These are phyloP conservation scores for Sisymbrium irio DNA, from an alignment of 345 rosid species.

Conservation along the genomic window DNA sequence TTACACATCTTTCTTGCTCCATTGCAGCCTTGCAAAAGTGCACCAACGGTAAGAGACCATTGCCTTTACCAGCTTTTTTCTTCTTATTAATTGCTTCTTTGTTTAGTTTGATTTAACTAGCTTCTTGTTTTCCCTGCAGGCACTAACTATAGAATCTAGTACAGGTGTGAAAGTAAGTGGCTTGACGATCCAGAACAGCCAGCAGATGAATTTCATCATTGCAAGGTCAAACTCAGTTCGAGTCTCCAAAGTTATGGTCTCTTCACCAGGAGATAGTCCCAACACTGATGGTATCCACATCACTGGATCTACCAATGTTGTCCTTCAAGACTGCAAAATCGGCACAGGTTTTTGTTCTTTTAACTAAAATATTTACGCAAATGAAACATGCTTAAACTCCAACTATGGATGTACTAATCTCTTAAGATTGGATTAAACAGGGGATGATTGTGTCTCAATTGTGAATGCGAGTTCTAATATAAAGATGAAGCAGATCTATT, in stretches of 20 bases:
- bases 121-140: constrained; percentile 47
- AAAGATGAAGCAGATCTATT: constrained; percentile 84
- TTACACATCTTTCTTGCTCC: constrained; percentile 31
- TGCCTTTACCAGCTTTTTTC: constrained; percentile 2
- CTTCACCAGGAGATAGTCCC: constrained; percentile 96
- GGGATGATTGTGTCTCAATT: constrained; percentile 95
- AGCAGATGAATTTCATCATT: constrained; percentile 91
- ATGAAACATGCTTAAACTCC: background rate
- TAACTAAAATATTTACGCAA: background rate
- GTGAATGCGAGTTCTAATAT: constrained; percentile 81
- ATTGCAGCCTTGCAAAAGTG: constrained; percentile 86
- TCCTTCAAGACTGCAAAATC: constrained; percentile 86
- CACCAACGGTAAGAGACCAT: constrained; percentile 73
- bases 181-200: constrained; percentile 91
- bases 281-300: constrained; percentile 99
- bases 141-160: constrained; percentile 92
- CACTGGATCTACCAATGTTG: constrained; percentile 75
- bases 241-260: constrained; percentile 62
- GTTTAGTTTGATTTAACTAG: constrained; percentile 22
- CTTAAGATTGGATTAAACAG: constrained; percentile 41
- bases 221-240: constrained; percentile 65
- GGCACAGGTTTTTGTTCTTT: constrained; percentile 63
- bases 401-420: background rate
- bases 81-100: background rate
- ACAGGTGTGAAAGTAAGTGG: constrained; percentile 73